These are phyloP conservation scores for Pseudophaeomoniella oleicola DNA, from an alignment of 2,329 filamentous ascomycete genomes.

Conservation along the genomic window DNA sequence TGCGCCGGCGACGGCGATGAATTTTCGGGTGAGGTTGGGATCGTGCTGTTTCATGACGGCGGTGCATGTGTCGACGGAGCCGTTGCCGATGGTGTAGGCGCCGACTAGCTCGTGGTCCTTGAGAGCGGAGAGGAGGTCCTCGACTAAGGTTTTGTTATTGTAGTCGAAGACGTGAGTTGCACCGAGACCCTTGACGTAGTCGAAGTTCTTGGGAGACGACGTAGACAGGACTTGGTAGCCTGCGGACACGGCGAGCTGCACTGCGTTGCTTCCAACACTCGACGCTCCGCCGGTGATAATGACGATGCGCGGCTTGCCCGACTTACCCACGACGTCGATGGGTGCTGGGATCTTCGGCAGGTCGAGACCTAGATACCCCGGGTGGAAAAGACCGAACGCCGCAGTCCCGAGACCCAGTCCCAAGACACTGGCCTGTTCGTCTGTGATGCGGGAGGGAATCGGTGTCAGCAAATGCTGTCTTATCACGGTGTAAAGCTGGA, in stretches of 20 bases:
- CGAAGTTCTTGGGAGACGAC: slow-evolving; percentile 26
- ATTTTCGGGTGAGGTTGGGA: slow-evolving; percentile 8
- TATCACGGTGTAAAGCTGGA: slow-evolving; percentile 13
- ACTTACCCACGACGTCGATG: not conserved
- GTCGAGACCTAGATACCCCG: slow-evolving; percentile 9
- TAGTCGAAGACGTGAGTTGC: slow-evolving; percentile 29
- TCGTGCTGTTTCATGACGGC: slow-evolving; percentile 9
- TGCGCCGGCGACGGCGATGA: slow-evolving; percentile 8
- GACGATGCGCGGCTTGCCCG: too few species aligned
- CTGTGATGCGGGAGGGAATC: slow-evolving; percentile 8
- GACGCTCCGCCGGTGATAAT: slow-evolving; percentile 28
- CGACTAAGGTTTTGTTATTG: slow-evolving; percentile 15
- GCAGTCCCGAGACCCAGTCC: slow-evolving; percentile 12
- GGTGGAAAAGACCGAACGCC: slow-evolving; percentile 10
- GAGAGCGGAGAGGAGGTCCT: slow-evolving; percentile 15
- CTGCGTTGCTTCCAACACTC: slow-evolving; percentile 28
- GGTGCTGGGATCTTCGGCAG: not conserved
- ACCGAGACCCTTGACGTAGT: slow-evolving; percentile 27
- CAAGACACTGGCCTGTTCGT: slow-evolving; percentile 10
- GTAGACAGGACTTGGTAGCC: slow-evolving; percentile 26
- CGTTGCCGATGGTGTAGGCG: slow-evolving; percentile 7
- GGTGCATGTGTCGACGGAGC: slow-evolving; percentile 9
- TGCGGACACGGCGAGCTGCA: slow-evolving; percentile 26
- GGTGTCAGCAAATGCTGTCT: slow-evolving; percentile 6
- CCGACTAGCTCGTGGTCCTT: slow-evolving; percentile 10